Percentiles rank a stretch among this genome's conserved stretches.
Conservation (phyloP, 306 rosid species). For the Begonia masoniana region DNA sequence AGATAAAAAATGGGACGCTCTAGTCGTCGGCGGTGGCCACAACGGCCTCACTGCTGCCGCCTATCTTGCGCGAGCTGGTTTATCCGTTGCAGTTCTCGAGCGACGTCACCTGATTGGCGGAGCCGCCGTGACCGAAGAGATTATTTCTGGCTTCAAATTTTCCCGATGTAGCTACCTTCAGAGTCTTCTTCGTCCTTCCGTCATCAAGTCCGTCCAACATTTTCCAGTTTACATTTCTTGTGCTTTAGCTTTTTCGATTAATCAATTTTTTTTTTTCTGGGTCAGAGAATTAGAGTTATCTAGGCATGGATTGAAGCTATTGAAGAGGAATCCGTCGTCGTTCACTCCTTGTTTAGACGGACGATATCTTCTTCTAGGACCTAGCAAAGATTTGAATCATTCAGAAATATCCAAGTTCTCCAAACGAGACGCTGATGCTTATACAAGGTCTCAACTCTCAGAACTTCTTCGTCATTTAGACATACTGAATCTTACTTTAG, state of each 20-base stretch:
- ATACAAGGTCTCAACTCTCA: slow-evolving; percentile 37
- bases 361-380: slow-evolving; percentile 70
- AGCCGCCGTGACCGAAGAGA: slow-evolving; percentile 82
- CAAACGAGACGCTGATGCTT: slow-evolving; percentile 56
- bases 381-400: slow-evolving; percentile 46
- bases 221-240: neutral
- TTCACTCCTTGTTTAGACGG: slow-evolving; percentile 93
- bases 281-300: slow-evolving; percentile 55
- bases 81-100: slow-evolving; percentile 85
- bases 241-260: neutral
- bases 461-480: neutral
- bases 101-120: slow-evolving; percentile 90
- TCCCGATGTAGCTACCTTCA: slow-evolving; percentile 93
- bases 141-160: slow-evolving; percentile 75
- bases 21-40: slow-evolving; percentile 87
- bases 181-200: slow-evolving; percentile 78
- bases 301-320: slow-evolving; percentile 72
- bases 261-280: neutral
- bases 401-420: slow-evolving; percentile 87
- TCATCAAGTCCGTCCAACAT: slow-evolving; percentile 34
- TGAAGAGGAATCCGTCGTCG: slow-evolving; percentile 77
- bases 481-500: neutral
- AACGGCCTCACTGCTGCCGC: slow-evolving; percentile 92
- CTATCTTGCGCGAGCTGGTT: slow-evolving; percentile 75
- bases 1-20: slow-evolving; percentile 78